Conservation (phyloP, 305 asterid species). For the Fraxinus baroniana region DNA sequence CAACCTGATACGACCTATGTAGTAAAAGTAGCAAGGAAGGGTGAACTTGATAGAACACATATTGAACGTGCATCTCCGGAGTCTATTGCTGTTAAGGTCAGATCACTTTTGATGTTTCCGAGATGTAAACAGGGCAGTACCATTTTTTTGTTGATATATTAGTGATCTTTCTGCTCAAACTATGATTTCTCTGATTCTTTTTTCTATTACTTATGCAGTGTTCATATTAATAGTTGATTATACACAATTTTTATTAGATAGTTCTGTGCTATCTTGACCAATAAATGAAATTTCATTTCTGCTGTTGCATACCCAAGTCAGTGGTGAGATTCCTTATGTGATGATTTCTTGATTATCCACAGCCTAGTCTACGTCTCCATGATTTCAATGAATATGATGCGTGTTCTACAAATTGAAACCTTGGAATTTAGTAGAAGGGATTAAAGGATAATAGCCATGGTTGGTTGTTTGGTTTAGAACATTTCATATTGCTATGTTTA, state of each 20-base stretch:
- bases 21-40: constrained; percentile 70
- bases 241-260: constrained; percentile 8
- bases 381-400: not conserved
- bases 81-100: constrained; percentile 60
- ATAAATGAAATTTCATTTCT: not conserved
- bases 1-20: constrained; percentile 73
- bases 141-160: not conserved
- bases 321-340: not conserved
- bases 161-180: constrained; percentile 10
- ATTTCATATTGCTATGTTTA: not conserved
- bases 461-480: constrained; percentile 1
- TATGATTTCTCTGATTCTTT: constrained; percentile 13
- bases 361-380: not conserved
- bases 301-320: constrained; percentile 4
- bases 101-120: constrained; percentile 23
- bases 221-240: constrained; percentile 11
- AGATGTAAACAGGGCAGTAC: constrained; percentile 18
- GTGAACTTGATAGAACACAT: constrained; percentile 42
- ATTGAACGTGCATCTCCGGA: constrained; percentile 93
- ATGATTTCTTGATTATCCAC: not conserved
- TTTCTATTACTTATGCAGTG: constrained; percentile 7
- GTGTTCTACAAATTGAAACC: not conserved
- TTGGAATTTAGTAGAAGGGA: not conserved
- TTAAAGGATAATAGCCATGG: not conserved
- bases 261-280: constrained; percentile 13